Evolutionary conservation across 139 green algal species (phyloP), one percentile per base, ranked within the genome.

Genomic region (Micractinium conductrix): DNA sequence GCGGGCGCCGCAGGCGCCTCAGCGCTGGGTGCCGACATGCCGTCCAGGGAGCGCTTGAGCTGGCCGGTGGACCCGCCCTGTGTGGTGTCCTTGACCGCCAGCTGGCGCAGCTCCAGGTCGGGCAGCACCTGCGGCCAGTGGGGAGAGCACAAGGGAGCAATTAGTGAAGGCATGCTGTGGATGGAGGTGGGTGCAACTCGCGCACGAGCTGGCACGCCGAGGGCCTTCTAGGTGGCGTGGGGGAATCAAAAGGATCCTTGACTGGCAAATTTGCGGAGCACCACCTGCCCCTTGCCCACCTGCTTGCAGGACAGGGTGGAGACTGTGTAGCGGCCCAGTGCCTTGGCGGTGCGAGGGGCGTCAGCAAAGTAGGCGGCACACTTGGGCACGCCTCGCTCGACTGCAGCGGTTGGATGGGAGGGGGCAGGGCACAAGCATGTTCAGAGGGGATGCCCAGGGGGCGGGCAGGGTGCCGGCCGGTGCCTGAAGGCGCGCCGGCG

Each of bases 311-410:
- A 38, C 21, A 50, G 35, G 0, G 83, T 85, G 16, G 65, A 35
- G 43, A 88, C 76, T 14, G 67, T 53, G 63, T 53, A 84, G 30
- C 65, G n/a, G 4, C 67, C 84, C 58, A 83, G 48, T 14, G 45
- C 2, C 62, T 75, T 73, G 50, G 62, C 37, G 16, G 70, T 75
- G 40, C 90, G 43, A 42, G 69, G 19, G 84, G 44, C 30, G 33
- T 42, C 4, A 3, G 91, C 85, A 67, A 95, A 94, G 62, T 95
- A 95, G 30, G 68, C 67, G 1, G 74, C 70, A 67, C 92, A 93
- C 83, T 93, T 92, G 73, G 70, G 42, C 74, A 87, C 37, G 40
- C 68, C 80, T 10, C 76, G 50, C 74, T 78, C 84, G 24, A 86
- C 83, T 35, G 70, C 38, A 71, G 19, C 33, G 65, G n/a, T 24